Conservation (phyloP, 2,329 filamentous ascomycete species). For the Coleophoma eucalyptorum region DNA sequence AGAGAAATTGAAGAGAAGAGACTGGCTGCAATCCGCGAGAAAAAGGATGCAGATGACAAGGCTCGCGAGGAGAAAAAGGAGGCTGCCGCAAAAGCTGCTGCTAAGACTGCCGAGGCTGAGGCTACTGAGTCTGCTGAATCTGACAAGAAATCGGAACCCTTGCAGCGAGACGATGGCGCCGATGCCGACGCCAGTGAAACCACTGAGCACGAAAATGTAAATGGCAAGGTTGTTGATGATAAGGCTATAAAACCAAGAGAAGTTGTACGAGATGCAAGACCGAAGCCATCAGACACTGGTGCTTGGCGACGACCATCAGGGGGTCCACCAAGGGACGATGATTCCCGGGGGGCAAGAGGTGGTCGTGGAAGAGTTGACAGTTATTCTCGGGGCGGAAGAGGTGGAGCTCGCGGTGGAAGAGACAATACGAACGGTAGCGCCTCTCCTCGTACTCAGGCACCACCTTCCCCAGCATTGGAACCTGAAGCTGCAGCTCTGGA, state of each 20-base stretch:
- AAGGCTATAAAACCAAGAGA: conserved; percentile 44
- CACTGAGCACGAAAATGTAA: conserved; percentile 28
- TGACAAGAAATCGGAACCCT: conserved; percentile 26
- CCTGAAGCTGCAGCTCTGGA: conserved; percentile 37
- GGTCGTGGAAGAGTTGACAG: conserved; percentile 38
- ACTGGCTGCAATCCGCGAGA: conserved; percentile 68
- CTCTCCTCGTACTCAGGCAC: conserved; percentile 35
- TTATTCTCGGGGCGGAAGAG: conserved; percentile 34
- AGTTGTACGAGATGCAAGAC: conserved; percentile 41
- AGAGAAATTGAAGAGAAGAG: conserved; percentile 88
- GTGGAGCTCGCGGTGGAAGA: conserved; percentile 32
- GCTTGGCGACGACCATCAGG: conserved; percentile 55
- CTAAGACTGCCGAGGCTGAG: conserved; percentile 28
- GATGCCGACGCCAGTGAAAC: conserved; percentile 26
- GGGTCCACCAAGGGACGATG: conserved; percentile 30
- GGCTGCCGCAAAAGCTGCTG: conserved; percentile 32
- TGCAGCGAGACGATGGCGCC: conserved; percentile 23
- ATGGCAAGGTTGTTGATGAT: conserved; percentile 40
- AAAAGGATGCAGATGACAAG: conserved; percentile 65
- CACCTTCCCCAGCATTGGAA: conserved; percentile 25
- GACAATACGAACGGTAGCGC: conserved; percentile 35
- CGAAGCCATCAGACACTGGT: conserved; percentile 52
- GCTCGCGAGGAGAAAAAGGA: conserved; percentile 59
- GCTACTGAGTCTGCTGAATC: conserved; percentile 14
- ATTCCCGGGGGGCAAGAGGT: conserved; percentile 36